Base-by-base conservation (phyloP, 2,329 filamentous ascomycete species). In the Trichoderma citrinoviride region DNA sequence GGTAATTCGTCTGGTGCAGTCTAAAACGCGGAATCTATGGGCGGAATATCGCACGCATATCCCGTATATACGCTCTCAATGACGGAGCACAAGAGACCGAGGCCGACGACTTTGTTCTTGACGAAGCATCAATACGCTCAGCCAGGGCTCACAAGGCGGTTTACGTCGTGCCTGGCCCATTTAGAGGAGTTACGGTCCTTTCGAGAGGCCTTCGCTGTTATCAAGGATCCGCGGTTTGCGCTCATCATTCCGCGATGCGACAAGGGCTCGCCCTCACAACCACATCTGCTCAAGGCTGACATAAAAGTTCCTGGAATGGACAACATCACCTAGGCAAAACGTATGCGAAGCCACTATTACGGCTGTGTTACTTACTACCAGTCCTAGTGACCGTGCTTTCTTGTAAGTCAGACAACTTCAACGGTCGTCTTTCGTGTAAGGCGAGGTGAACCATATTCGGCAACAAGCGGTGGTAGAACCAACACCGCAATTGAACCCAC, bases 1-100 rank as follows among this genome's bases (percentile, higher is more conserved):
- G 62, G 62, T 10, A 64, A 58, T 58, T 64, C 53, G 62, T 64
- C 62, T 64, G 15, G 43, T 21, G 44, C 27, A 15, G 27, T 17
- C 8, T 17, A 14, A 37, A 60, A 21, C 8, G 33, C 56, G 56
- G 56, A 60, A 60, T 41, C 33, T 12, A 27, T 41, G 33, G 17
- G 33, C 49, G 49, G 49, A 52, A 52, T 52, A 2, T 29, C 12
- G 25, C 40, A 33, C 29, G 33, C 19, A 46, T 6, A 3, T 21
- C 8, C 52, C 14, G 33, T 33, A 33, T 33, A 33, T 33, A 14
- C 47, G 27, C n/a, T 19, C 21, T 21, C 19, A n/a, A n/a, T n/a
- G 23, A 46, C 41, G 25, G 37, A 29, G 54, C 55, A 57, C 41
- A 19, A 25, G 12, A 56, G 15, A 25, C 41, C 55, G 43, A 27